phyloP scores from a whole-genome alignment of 2,329 filamentous ascomycete species.

The Xylaria arbuscula region DNA sequence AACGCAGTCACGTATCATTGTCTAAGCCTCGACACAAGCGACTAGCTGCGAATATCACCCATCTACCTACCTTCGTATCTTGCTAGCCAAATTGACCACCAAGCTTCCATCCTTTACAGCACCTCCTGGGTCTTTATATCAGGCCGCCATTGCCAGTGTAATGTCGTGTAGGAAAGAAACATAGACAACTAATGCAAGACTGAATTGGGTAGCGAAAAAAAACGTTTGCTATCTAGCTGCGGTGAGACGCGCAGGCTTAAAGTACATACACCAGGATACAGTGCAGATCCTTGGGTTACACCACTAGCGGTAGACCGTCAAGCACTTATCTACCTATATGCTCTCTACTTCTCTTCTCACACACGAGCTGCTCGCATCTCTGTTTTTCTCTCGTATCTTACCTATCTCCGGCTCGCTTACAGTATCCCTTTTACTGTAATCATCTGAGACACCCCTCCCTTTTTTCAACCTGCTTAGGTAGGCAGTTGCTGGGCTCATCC shows the following conservation, averaged over 20 bases:
- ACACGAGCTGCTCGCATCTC: background rate
- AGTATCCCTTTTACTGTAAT: constrained; percentile 13
- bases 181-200: constrained; percentile 15
- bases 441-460: background rate
- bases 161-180: background rate
- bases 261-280: constrained; percentile 7
- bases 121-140: constrained; percentile 1
- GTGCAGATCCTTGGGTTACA: constrained; percentile 32
- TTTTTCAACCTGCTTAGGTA: constrained; percentile 30
- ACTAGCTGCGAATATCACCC: background rate
- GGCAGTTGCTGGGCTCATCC: constrained; percentile 19
- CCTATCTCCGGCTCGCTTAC: background rate
- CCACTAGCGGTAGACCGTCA: constrained; percentile 23
- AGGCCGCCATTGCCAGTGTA: constrained; percentile 1
- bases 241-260: background rate
- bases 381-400: background rate
- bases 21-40: background rate
- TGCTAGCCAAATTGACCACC: background rate
- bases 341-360: background rate
- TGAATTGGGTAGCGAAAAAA: constrained; percentile 20
- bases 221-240: constrained; percentile 24
- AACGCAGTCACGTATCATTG: constrained; percentile 1
- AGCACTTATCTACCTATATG: constrained; percentile 23
- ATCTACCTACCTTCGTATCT: background rate
- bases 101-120: background rate